A percentile compares a stretch with the other conserved stretches of the same genome.
Conservation (phyloP, 768 basidiomycete species). For the Kwoniella heveanensis region DNA sequence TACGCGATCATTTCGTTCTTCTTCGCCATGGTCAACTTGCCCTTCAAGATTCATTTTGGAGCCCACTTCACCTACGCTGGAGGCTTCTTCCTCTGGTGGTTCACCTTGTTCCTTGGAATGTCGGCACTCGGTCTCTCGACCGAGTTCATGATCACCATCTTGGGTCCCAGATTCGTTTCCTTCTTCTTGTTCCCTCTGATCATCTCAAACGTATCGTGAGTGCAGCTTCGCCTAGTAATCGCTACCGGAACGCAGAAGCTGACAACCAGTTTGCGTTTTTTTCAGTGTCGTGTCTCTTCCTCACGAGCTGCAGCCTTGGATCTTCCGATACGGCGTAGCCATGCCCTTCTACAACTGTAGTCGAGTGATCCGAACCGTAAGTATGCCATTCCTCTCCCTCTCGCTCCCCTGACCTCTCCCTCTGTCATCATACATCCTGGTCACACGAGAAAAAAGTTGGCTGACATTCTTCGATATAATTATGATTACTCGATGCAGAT, state of each 20-base stretch:
- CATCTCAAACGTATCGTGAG: conserved; percentile 50
- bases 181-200: conserved; percentile 55
- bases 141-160: conserved; percentile 56
- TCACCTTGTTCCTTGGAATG: conserved; percentile 55
- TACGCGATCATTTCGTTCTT: conserved; percentile 58
- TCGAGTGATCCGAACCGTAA: conserved; percentile 45
- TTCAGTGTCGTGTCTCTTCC: conserved; percentile 48
- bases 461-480: no score
- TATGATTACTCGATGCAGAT: conserved; percentile 27
- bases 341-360: conserved; percentile 55
- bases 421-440: no score
- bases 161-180: conserved; percentile 55
- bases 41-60: conserved; percentile 59
- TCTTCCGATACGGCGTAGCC: conserved; percentile 52
- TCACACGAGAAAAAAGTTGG: no score
- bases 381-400: no score
- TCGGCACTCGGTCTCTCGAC: conserved; percentile 52
- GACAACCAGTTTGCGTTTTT: background rate
- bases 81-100: conserved; percentile 58
- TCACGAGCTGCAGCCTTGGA: conserved; percentile 54
- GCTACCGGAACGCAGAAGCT: background rate
- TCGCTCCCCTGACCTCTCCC: no score
- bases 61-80: conserved; percentile 55
- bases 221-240: no score
- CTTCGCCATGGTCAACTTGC: conserved; percentile 60